phyloP scores from a whole-genome alignment of 495 filamentous ascomycete genomes.

The Penicillium alfredii region DNA sequence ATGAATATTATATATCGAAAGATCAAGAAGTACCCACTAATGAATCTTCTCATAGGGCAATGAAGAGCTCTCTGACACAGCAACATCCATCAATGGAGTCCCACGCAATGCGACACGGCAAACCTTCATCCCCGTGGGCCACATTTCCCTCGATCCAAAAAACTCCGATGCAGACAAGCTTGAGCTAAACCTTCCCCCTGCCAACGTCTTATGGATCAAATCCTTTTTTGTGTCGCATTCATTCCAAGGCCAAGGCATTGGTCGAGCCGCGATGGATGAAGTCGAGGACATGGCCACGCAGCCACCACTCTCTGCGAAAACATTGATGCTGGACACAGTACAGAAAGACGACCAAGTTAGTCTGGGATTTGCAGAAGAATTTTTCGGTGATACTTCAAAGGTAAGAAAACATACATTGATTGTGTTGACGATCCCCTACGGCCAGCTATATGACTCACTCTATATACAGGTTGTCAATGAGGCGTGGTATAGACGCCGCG shows the following conservation, averaged over 20 bases:
- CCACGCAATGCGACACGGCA: constrained; percentile 10
- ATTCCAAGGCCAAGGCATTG: constrained; percentile 22
- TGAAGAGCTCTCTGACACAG: constrained; percentile 17
- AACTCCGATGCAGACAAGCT: constrained; percentile 12
- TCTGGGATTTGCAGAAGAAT: constrained; percentile 17
- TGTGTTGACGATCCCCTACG: too few relatives aligned
- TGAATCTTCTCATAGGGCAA: neutral
- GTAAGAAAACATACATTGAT: constrained; percentile 2
- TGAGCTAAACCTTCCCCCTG: constrained; percentile 13
- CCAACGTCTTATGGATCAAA: constrained; percentile 24
- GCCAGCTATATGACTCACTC: too few relatives aligned
- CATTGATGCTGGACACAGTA: constrained; percentile 18
- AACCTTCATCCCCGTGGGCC: constrained; percentile 22
- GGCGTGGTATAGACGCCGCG: constrained; percentile 17
- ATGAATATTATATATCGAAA: neutral
- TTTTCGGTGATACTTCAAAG: constrained; percentile 15
- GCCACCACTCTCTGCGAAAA: constrained; percentile 19
- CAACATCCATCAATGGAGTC: constrained; percentile 14
- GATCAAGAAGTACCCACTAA: neutral
- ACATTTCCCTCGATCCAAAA: constrained; percentile 24
- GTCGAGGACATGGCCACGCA: constrained; percentile 20
- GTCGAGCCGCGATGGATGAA: constrained; percentile 24
- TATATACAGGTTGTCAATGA: constrained; percentile 13
- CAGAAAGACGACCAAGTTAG: constrained; percentile 12
- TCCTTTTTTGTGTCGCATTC: constrained; percentile 19